These are phyloP conservation scores for Daldinia sp. DNA, from an alignment of 2,329 filamentous ascomycete species.

Conservation along the genomic window DNA sequence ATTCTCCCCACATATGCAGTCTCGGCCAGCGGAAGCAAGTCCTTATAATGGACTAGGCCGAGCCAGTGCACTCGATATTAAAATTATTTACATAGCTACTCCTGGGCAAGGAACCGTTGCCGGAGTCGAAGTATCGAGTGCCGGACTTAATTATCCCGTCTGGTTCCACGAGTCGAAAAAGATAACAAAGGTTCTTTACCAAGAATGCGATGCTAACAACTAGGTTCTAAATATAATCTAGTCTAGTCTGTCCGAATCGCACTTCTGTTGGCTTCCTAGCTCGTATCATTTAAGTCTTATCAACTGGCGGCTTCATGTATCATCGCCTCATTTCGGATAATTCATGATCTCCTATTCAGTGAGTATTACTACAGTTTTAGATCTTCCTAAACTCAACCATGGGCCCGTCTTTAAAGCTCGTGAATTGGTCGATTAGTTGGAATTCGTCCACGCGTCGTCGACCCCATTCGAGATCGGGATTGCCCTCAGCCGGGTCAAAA, in stretches of 20 bases:
- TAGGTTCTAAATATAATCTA: not conserved
- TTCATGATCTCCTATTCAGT: not conserved
- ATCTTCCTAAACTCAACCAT: slow-evolving; percentile 67
- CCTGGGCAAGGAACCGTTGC: not conserved
- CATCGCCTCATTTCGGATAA: not conserved
- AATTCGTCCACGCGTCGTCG: slow-evolving; percentile 67
- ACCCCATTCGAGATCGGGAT: slow-evolving; percentile 58
- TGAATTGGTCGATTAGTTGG: slow-evolving; percentile 77
- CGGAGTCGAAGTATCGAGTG: not conserved
- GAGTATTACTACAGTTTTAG: not conserved
- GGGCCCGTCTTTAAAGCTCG: slow-evolving; percentile 75
- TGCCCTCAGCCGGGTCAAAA: slow-evolving; percentile 62
- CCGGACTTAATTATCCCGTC: not conserved
- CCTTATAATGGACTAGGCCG: slow-evolving; percentile 11
- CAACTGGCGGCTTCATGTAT: not conserved
- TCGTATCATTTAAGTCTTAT: not conserved
- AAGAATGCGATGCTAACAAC: not conserved
- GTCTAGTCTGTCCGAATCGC: not conserved
- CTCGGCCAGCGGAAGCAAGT: slow-evolving; percentile 11
- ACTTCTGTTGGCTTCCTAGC: not conserved
- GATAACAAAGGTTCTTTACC: not conserved
- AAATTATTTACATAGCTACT: slow-evolving; percentile 4
- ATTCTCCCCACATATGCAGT: slow-evolving; percentile 18
- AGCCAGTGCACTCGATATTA: slow-evolving; percentile 1
- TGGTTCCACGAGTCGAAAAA: not conserved